Percentiles rank a stretch among this genome's conserved stretches.
Conservation (phyloP, 2,329 filamentous ascomycete genomes). For the Seiridium cupressi region DNA sequence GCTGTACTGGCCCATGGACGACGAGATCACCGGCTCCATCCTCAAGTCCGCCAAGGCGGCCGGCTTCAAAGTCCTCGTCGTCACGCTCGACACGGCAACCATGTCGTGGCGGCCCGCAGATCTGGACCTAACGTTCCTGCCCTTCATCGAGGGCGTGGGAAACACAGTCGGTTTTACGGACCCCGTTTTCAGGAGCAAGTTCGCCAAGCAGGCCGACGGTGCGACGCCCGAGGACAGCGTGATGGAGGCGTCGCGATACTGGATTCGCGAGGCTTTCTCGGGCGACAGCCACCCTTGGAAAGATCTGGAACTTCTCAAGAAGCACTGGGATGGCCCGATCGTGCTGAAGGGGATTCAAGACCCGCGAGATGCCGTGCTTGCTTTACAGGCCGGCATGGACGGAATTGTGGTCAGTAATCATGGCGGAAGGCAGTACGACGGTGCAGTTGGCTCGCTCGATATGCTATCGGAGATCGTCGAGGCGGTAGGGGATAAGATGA, state of each 20-base stretch:
- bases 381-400: constrained; percentile 41
- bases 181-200: constrained; percentile 60
- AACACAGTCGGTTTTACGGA: constrained; percentile 64
- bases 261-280: constrained; percentile 48
- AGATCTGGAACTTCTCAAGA: constrained; percentile 55
- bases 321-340: constrained; percentile 63
- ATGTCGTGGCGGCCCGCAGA: constrained; percentile 69
- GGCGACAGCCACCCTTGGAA: constrained; percentile 50
- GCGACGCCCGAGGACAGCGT: constrained; percentile 45
- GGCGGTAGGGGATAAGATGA: constrained; percentile 45
- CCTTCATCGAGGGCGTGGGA: constrained; percentile 59
- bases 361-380: constrained; percentile 45
- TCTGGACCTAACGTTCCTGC: constrained; percentile 60
- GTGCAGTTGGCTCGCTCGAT: constrained; percentile 9
- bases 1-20: constrained; percentile 69
- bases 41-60: constrained; percentile 58
- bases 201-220: constrained; percentile 47
- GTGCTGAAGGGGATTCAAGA: constrained; percentile 59
- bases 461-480: constrained; percentile 53
- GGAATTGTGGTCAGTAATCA: constrained; percentile 50
- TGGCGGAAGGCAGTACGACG: constrained; percentile 44
- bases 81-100: constrained; percentile 71
- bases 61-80: constrained; percentile 65
- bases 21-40: constrained; percentile 64
- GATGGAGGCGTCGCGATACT: constrained; percentile 47